Base-by-base conservation (phyloP, 805 yeast genomes). In the Hanseniaspora taiwanica region DNA sequence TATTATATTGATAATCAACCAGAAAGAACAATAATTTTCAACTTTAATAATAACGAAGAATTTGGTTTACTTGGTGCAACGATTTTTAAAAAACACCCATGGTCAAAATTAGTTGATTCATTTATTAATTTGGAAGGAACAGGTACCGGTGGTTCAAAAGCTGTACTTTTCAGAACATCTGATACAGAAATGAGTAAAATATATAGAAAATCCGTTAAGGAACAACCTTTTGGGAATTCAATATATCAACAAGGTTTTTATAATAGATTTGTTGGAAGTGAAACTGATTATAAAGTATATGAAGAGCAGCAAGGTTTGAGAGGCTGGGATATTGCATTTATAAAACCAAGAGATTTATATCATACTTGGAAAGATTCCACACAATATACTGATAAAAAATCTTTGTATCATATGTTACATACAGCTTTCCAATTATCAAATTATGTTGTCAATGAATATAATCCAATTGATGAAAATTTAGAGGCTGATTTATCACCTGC, bases 291-390 rank as follows among this genome's bases (percentile, higher is more conserved):
- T 58, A 72, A 74, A 46, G 74, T 84, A 3, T 87, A 85, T 54
- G 57, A 62, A 35, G 43, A 40, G 13, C 68, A 70, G 40, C 60
- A 70, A 38, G 94, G 91, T 0, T 55, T 84, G 39, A 68, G 94
- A 47, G 96, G 96, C 9, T 68, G 86, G 53, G 96, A 87, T 59
- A 72, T 87, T 49, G 95, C 96, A 1, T 87, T 87, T 56, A 85
- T 73, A 56, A 79, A 76, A 51, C 94, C 95, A 19, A 70, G 96
- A 51, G 74, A 81, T 39, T 59, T 82, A 33, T 87, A 87, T 50
- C 96, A 87, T 54, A 87, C 96, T 1, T 60, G 64, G 13, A 66
- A 74, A 36, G 96, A 87, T 57, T 72, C 72, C 37, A 78, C 82
- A 36, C 64, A 68, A 37, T 74, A 76, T 44, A 70, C 83, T 12